These are phyloP conservation scores for Albatrellus sp. DNA, from an alignment of 1,284 basidiomycete species.

Conservation along the genomic window DNA sequence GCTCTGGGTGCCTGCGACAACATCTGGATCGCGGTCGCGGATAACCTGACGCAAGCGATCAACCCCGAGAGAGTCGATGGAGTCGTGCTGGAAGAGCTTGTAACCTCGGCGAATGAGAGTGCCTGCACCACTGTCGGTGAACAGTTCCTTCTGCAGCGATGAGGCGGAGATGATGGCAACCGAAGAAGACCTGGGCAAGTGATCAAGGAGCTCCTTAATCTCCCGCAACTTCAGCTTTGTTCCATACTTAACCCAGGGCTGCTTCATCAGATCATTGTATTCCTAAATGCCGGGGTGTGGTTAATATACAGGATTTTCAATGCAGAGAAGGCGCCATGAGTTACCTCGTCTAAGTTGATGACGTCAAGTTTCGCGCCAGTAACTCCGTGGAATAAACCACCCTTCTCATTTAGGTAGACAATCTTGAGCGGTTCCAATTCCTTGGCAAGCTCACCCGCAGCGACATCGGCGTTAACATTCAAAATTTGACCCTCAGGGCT, in stretches of 20 bases:
- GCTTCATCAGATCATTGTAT: constrained; percentile 94
- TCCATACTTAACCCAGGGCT: constrained; percentile 99
- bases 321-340: constrained; percentile 10
- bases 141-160: constrained; percentile 94
- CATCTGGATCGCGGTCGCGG: constrained; percentile 90
- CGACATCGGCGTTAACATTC: constrained; percentile 95
- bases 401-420: constrained; percentile 97
- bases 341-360: constrained; percentile 94
- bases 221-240: constrained; percentile 99
- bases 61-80: constrained; percentile 76
- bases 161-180: constrained; percentile 96
- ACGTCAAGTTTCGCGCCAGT: constrained; percentile 90
- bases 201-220: constrained; percentile 98
- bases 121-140: constrained; percentile 96
- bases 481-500: constrained; percentile 87
- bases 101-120: constrained; percentile 96
- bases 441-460: constrained; percentile 90
- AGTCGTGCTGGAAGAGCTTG: constrained; percentile 88
- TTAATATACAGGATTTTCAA: too few species aligned
- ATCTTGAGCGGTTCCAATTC: constrained; percentile 98
- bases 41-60: constrained; percentile 90
- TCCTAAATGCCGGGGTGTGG: constrained; percentile 38
- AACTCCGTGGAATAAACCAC: constrained; percentile 94
- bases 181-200: constrained; percentile 94
- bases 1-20: constrained; percentile 73